Base-by-base conservation (phyloP, 495 filamentous ascomycete genomes). In the Massariosphaeria phaeospora region DNA sequence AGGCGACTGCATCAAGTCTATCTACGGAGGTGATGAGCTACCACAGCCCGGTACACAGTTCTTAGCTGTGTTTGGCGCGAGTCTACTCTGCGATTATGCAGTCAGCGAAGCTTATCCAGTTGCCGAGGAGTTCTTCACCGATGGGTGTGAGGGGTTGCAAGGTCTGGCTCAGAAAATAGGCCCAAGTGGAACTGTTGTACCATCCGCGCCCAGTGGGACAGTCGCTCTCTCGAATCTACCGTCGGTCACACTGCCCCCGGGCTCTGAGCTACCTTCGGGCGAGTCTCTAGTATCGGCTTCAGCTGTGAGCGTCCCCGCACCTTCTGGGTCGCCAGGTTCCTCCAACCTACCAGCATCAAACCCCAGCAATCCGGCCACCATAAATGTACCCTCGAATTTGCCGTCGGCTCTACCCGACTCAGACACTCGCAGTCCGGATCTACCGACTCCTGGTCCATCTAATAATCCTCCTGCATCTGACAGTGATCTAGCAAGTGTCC, bases 1-100 rank as follows among this genome's bases (percentile, higher is more conserved):
- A 17, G 39, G 48, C 15, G 48, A 59, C 21, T 59, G 55, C 25
- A 36, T 59, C 3, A 59, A 52, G 40, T 41, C 55, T 1, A 52
- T 59, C 26, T 59, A 59, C 31, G 55, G 47, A 9, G 55, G 48
- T 15, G 55, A 51, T 2, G 30, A 12, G 11, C 23, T 59, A 13
- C 47, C 47, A 1, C 23, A 59, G 25, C 55, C 55, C 0, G 39
- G 48, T 3, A 11, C 47, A 4, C 46, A 52, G 26, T 59, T 59
- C 20, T 30, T 43, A 5, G 55, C 55, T n/a, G 48, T 59, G 0
- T 59, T 59, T 26, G 55, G 55, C 9, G 55, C 48, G 4, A 59
- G 55, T 33, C 21, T 59, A 34, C 55, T 59, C 15, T 59, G 55
- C 33, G 55, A 59, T 34, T 59, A 59, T 34, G 33, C 41, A 0